phyloP scores from a whole-genome alignment of 176 grass and related monocot species.

The Ampelocalamus luodianensis region DNA sequence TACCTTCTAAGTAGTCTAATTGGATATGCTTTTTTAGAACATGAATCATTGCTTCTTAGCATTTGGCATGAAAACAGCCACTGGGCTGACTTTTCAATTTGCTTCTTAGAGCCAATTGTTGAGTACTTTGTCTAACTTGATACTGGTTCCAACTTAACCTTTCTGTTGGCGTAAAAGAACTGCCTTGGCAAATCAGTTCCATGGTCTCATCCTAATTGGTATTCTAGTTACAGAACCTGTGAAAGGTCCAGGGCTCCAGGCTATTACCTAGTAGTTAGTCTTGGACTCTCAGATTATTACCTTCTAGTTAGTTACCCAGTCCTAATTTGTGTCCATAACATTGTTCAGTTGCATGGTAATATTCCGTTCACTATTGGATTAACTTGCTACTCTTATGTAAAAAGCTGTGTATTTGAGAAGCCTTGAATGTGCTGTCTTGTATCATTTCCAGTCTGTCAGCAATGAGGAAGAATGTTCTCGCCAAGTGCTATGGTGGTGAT shows the following conservation, averaged over 20 bases:
- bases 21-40: conserved; percentile 10
- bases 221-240: neutral
- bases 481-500: conserved; percentile 98
- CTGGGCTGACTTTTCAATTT: neutral
- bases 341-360: neutral
- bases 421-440: neutral
- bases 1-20: conserved; percentile 6
- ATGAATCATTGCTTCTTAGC: neutral
- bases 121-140: neutral
- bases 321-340: conserved; percentile 6
- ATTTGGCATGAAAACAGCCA: neutral
- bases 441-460: conserved; percentile 77
- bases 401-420: conserved; percentile 12
- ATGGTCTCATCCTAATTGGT: neutral
- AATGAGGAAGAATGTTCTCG: conserved; percentile 97
- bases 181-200: neutral
- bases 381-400: neutral
- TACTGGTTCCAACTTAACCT: neutral
- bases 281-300: neutral
- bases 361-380: neutral
- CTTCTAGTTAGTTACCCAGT: neutral
- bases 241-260: neutral
- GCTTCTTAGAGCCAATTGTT: conserved; percentile 4
- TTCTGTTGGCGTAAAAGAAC: conserved; percentile 25
- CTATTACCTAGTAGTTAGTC: neutral